Percentiles rank a stretch among this genome's conserved stretches.
phyloP scores from a whole-genome alignment of 768 basidiomycete genomes.

The Calocera cornea region DNA sequence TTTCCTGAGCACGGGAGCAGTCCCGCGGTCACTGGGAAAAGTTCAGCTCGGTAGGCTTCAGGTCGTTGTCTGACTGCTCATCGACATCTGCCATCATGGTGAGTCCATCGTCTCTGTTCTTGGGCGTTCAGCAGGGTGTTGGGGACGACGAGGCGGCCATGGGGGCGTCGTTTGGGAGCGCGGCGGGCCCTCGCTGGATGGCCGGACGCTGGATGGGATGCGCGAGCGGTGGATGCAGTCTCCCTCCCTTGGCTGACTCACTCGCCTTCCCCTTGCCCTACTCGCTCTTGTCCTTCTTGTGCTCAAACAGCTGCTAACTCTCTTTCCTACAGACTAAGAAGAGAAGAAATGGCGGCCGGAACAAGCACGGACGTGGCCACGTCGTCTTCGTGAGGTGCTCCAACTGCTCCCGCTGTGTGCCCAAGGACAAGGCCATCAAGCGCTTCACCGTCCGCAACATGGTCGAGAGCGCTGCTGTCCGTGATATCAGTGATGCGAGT shows the following conservation, averaged over 20 bases:
- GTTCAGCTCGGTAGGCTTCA: not conserved
- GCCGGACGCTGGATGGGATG: not conserved
- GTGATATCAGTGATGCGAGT: conserved; percentile 92
- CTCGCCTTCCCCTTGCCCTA: not conserved
- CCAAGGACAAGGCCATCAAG: conserved; percentile 99
- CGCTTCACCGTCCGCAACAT: conserved; percentile 99
- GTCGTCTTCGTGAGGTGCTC: conserved; percentile 91
- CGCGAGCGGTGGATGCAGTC: not conserved
- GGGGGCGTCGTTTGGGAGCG: not conserved
- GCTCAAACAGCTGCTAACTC: not conserved
- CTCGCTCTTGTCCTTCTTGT: not conserved
- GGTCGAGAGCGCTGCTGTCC: conserved; percentile 96
- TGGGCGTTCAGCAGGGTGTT: not conserved
- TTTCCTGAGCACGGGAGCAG: too few relatives aligned
- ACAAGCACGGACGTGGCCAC: conserved; percentile 98
- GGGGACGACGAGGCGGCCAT: not conserved
- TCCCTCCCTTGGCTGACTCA: not conserved
- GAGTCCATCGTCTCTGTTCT: not conserved
- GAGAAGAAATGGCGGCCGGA: conserved; percentile 97
- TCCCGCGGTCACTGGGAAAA: not conserved
- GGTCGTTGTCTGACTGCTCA: not conserved
- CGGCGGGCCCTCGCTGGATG: not conserved
- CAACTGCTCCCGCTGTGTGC: conserved; percentile 97
- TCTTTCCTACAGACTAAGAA: conserved; percentile 78
- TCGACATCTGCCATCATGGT: not conserved